A percentile compares a stretch with the other conserved stretches of the same genome.
These are phyloP conservation scores for Pseudogymnoascus sp. DNA, from an alignment of 2,329 filamentous ascomycete genomes.

Conservation along the genomic window DNA sequence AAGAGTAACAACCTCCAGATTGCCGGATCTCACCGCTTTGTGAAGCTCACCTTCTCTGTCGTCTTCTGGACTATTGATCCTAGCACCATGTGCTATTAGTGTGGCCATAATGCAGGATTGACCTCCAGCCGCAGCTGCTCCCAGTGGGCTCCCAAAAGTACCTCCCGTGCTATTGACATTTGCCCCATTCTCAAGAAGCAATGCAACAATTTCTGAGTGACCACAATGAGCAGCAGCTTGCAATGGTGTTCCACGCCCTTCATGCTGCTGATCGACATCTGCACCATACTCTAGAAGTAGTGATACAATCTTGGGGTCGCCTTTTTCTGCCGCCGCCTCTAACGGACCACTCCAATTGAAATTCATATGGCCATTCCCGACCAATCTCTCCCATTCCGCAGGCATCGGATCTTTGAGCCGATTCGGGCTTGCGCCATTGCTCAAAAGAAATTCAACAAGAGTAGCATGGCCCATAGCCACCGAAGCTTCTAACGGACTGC, in stretches of 20 bases:
- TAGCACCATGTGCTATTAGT: slow-evolving; percentile 19
- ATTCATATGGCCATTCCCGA: background rate
- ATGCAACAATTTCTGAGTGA: background rate
- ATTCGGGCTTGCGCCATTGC: slow-evolving; percentile 60
- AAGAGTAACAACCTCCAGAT: slow-evolving; percentile 20
- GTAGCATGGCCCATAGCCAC: slow-evolving; percentile 45
- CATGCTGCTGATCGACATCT: slow-evolving; percentile 5
- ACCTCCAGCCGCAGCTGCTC: slow-evolving; percentile 20
- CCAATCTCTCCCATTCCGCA: background rate
- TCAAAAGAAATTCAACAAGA: slow-evolving; percentile 52
- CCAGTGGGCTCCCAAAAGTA: background rate
- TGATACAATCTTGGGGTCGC: background rate
- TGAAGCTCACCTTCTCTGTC: slow-evolving; percentile 14
- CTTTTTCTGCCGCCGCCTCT: background rate
- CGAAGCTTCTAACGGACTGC: background rate
- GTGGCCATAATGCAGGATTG: slow-evolving; percentile 20
- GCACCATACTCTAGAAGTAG: slow-evolving; percentile 12
- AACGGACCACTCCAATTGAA: background rate
- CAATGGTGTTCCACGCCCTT: background rate
- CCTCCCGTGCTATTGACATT: background rate
- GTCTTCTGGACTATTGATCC: slow-evolving; percentile 16
- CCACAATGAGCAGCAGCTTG: background rate
- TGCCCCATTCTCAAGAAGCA: background rate
- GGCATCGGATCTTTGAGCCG: slow-evolving; percentile 52
- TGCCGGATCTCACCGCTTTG: slow-evolving; percentile 21